phyloP scores from a whole-genome alignment of 371 early-diverging fungal species.

The Actinomortierella wolfii region DNA sequence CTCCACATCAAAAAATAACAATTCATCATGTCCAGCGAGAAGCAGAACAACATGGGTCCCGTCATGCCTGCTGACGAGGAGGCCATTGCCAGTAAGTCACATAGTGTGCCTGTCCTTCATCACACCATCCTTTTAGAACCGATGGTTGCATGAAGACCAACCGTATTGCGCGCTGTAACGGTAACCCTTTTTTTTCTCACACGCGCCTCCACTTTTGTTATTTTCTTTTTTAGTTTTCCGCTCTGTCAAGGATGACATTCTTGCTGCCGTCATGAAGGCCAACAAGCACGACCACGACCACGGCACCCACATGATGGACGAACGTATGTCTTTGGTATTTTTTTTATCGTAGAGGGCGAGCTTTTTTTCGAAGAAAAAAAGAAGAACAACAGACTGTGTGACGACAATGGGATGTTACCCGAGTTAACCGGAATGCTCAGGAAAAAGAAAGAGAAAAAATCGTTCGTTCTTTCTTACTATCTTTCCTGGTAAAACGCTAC shows the following conservation, averaged over 20 bases:
- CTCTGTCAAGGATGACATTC: slow-evolving; percentile 47
- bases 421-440: too few species aligned
- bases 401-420: neutral
- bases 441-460: neutral
- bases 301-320: slow-evolving; percentile 54
- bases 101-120: neutral
- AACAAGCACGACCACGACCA: slow-evolving; percentile 54
- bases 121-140: slow-evolving; percentile 4
- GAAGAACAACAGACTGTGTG: neutral
- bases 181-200: neutral
- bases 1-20: too few species aligned
- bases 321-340: slow-evolving; percentile 23
- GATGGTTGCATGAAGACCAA: neutral
- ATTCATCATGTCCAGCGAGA: slow-evolving; percentile 56
- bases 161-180: neutral
- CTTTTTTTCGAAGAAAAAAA: too few species aligned
- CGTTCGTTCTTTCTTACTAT: neutral
- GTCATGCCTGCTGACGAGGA: slow-evolving; percentile 52
- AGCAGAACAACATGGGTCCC: slow-evolving; percentile 53
- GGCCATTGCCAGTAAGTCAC: slow-evolving; percentile 48
- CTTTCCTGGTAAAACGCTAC: neutral
- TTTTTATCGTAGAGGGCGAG: too few species aligned
- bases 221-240: slow-evolving; percentile 44
- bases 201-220: neutral
- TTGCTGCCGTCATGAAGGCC: slow-evolving; percentile 47